Evolutionary conservation across 2,329 filamentous ascomycete species (phyloP), one percentile per base, ranked within the genome.

Genomic region (Cryphonectria carpinicola): DNA sequence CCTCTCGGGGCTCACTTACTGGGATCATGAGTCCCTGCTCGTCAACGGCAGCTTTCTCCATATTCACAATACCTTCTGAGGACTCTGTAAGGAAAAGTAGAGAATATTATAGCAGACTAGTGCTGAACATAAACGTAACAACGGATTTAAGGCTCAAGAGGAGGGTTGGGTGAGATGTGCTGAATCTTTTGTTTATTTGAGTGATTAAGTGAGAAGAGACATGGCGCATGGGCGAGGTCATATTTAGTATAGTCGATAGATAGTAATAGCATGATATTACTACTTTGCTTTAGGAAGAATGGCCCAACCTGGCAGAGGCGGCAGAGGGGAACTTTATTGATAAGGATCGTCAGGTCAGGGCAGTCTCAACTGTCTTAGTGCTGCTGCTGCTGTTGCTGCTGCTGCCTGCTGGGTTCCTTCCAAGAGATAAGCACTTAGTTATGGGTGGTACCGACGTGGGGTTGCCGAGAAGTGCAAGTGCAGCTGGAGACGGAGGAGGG

Each of bases 31-130:
- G 77, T 32, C 77, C 77, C 28, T 76, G 75, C 41, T 71, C 73
- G 70, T 78, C 71, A 10, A 79, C 77, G 11, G 77, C 77, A 13
- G 79, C 76, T 62, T 78, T 79, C 64, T 79, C 78, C 79, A 81
- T 81, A 17, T 58, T 76, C 6, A 10, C 22, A n/a, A n/a, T 49
- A 11, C 8, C 46, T n/a, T n/a, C 6, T n/a, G 22, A n/a, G 22
- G 7, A 10, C 3, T n/a, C 8, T n/a, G 37, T 39, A 39, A 49
- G 46, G 7, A n/a, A 49, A 11, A n/a, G 7, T n/a, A 43, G 41
- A 22, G 3, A 43, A 6, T 8, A 6, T 11, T 8, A 49, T n/a
- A 49, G 22, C n/a, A 49, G 22, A 49, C 22, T 3, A 11, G 19
- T 49, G 46, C n/a, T 49, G 22, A 49, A 10, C 4, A 49, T n/a